Percentiles rank a stretch among this genome's conserved stretches.
phyloP scores from a whole-genome alignment of 768 basidiomycete species.

The Auricularia cornea region DNA sequence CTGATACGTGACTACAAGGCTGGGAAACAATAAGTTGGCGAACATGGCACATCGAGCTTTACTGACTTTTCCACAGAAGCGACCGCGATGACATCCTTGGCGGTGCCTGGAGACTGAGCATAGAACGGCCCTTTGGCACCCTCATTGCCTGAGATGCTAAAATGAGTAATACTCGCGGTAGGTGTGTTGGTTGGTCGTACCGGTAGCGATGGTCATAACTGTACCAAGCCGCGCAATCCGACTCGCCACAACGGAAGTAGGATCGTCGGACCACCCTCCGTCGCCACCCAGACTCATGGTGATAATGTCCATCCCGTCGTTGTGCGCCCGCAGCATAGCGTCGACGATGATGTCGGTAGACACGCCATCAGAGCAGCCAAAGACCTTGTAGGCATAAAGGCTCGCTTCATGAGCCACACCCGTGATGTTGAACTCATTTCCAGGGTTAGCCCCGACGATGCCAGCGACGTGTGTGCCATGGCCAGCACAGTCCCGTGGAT shows the following conservation, averaged over 20 bases:
- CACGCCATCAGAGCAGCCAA: background rate
- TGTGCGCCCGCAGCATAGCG: background rate
- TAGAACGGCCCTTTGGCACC: no score
- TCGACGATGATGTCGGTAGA: background rate
- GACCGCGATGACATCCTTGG: no score
- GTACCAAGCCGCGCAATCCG: constrained; percentile 48
- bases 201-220: constrained; percentile 56
- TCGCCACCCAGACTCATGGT: constrained; percentile 43
- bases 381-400: background rate
- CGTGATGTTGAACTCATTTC: background rate
- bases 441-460: background rate
- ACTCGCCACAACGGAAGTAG: constrained; percentile 47
- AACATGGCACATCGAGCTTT: no score
- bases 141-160: no score
- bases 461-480: background rate
- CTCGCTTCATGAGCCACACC: background rate
- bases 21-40: no score
- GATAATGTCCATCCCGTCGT: background rate
- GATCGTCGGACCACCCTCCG: constrained; percentile 55
- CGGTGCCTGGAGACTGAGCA: no score
- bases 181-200: constrained; percentile 17
- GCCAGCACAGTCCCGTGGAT: background rate
- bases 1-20: no score
- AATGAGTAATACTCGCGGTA: no score
- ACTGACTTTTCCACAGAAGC: no score